A percentile compares a stretch with the other conserved stretches of the same genome.
Conservation (phyloP, 345 rosid species). For the Citrus cavaleriei region DNA sequence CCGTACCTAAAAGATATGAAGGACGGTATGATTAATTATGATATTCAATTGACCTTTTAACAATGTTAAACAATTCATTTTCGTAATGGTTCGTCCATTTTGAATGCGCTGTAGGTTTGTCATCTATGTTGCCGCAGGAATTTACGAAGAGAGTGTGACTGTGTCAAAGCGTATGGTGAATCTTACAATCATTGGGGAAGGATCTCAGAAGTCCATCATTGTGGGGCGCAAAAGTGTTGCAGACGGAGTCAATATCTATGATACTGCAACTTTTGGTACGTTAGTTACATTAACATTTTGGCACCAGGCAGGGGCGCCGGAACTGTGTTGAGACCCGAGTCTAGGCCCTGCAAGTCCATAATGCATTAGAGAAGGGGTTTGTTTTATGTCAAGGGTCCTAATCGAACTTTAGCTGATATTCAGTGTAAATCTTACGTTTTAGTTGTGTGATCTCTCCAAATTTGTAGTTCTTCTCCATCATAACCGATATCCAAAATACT, state of each 20-base stretch:
- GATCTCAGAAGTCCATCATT: constrained; percentile 65
- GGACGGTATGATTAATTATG: constrained; percentile 44
- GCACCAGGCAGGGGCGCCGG: background rate
- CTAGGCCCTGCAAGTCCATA: background rate
- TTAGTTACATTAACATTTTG: background rate
- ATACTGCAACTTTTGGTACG: constrained; percentile 66
- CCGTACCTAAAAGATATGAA: constrained; percentile 47
- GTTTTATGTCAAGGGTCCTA: background rate
- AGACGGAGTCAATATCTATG: constrained; percentile 55
- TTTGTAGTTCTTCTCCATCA: too few species aligned
- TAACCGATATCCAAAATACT: too few species aligned
- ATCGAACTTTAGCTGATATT: too few species aligned
- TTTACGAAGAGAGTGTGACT: constrained; percentile 57
- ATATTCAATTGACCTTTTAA: background rate
- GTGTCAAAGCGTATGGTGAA: constrained; percentile 51
- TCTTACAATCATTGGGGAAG: constrained; percentile 71
- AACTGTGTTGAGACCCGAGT: background rate
- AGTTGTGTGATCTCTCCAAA: too few species aligned
- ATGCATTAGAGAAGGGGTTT: too few species aligned
- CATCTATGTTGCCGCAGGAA: constrained; percentile 65
- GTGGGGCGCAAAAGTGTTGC: constrained; percentile 48
- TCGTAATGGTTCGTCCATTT: background rate
- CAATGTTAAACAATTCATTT: background rate
- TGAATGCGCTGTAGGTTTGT: constrained; percentile 44
- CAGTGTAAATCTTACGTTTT: too few species aligned